Evolutionary conservation across 345 rosid genomes (phyloP), one percentile per base, ranked within the genome.

Genomic region (Aethionema arabicum): DNA sequence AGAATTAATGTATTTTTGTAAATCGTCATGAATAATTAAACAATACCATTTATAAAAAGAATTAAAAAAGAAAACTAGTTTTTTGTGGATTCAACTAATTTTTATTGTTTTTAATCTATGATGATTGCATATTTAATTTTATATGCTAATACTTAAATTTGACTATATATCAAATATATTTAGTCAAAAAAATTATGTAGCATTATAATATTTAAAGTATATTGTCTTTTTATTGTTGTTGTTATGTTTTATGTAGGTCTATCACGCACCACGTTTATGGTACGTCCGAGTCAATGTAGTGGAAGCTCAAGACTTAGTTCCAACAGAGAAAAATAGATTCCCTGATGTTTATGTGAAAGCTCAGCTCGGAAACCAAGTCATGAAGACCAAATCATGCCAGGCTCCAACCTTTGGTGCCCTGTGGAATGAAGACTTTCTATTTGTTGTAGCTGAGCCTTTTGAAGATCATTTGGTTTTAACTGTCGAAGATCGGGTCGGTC

Each of bases 381-480:
- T 82, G 79, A 84, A 84, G 74, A 93, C 99, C 7, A 84, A 79
- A 70, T 68, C 86, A 7, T 83, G 88, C 65, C 97, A 82, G 48
- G 90, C 87, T 52, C 78, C 84, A 52, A 77, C 81, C 48, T 74
- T 90, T 53, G 90, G 83, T 58, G 89, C 99, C 1, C 67, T 87
- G 36, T 95, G 99, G 99, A 90, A 95, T 16, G 99, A 95, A 77
- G 99, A 95, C 73, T 85, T 95, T 63, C 62, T 87, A 72, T 86
- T 93, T 72, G 96, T 95, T 49, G 92, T 80, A 4, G 86, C 99
- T 3, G 99, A 90, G 67, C 95, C 97, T 2, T 86, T 90, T 61
- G 97, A 90, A 76, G 99, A 95, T 70, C 87, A 74, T 70, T 72
- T 95, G 69, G 69, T 86, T 46, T 76, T 95, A 35, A 74, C 85